Base-by-base conservation (phyloP, 106 monocot species). In the Dendrobium catenatum region DNA sequence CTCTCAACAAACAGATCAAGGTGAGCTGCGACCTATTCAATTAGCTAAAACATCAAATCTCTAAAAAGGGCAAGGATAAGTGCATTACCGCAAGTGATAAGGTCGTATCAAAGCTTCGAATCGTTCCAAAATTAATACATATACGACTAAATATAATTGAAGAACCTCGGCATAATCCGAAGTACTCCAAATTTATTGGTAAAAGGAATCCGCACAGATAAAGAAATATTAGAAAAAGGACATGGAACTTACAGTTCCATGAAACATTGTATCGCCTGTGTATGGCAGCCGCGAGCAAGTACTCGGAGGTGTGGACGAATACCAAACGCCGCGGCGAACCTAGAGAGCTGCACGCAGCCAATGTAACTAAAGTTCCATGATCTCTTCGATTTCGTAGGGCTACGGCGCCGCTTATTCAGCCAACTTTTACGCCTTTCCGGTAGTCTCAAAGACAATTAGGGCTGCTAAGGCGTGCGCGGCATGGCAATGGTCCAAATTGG, bases 291-390 rank as follows among this genome's bases (percentile, higher is more conserved):
- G 93, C 91, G 74, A 96, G 93, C 49, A 70, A 78, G 79, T 88
- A 96, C 81, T 96, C 95, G 15, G 93, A 96, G 77, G 61, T 75
- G 77, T 96, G 93, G 87, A 96, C 93, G 85, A 93, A 93, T 64
- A 79, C 27, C 22, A 96, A 37, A 41, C 41, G 88, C 91, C 33
- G 61, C 86, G 15, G 83, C 13, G 74, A 96, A 89, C 83, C 85
- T 85, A 54, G 72, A 73, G 58, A 91, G 85, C 81, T 96, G 90
- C 75, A 72, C 46, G 55, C 15, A 15, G 81, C 68, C 42, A 55
- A 46, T 46, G 7, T 73, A 82, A 42, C 22, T 72, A 56, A 56
- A 79, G 48, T 29, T 73, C 82, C 85, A 64, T 61, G 15, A 6
- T 55, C 58, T 31, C 11, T 27, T 31, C 68, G 68, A 58, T 13